A percentile compares a stretch with the other conserved stretches of the same genome.
Conservation (phyloP, 345 rosid species). For the Cochlearia excelsa region DNA sequence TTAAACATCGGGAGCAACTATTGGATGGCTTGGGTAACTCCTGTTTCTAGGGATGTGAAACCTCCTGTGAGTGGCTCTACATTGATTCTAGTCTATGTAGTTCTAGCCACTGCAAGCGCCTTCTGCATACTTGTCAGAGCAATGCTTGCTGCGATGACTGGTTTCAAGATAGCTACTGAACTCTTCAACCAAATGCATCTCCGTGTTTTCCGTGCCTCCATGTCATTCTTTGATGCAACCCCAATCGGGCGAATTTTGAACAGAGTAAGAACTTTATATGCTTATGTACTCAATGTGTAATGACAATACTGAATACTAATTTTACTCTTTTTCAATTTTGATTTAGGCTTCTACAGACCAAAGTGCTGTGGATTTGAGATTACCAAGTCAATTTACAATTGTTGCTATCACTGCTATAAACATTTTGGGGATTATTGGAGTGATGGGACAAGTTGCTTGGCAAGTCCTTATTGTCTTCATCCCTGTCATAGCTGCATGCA, state of each 20-base stretch:
- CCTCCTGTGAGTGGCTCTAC: slow-evolving; percentile 44
- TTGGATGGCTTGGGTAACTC: slow-evolving; percentile 87
- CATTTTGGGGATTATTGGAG: slow-evolving; percentile 58
- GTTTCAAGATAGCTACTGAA: slow-evolving; percentile 59
- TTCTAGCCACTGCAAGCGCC: slow-evolving; percentile 54
- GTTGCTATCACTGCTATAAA: slow-evolving; percentile 47
- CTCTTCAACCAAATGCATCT: slow-evolving; percentile 62
- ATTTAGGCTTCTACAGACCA: slow-evolving; percentile 82
- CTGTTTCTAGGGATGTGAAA: slow-evolving; percentile 38
- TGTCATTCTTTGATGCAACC: slow-evolving; percentile 76
- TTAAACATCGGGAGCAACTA: slow-evolving; percentile 78
- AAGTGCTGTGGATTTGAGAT: slow-evolving; percentile 53
- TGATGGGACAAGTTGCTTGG: slow-evolving; percentile 84
- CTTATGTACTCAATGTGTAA: slow-evolving; percentile 8
- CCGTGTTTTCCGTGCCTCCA: slow-evolving; percentile 61
- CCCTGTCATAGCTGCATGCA: slow-evolving; percentile 51
- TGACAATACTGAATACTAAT: background rate
- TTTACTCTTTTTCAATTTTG: slow-evolving; percentile 14
- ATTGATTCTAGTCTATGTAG: slow-evolving; percentile 49
- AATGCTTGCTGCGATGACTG: slow-evolving; percentile 48
- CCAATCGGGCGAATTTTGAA: slow-evolving; percentile 65
- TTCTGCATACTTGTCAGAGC: slow-evolving; percentile 49
- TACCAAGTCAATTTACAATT: slow-evolving; percentile 46
- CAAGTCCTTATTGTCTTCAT: slow-evolving; percentile 69
- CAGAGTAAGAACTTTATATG: slow-evolving; percentile 44